These are phyloP conservation scores for Penicillium tannophilum DNA, from an alignment of 495 filamentous ascomycete species.

Conservation along the genomic window DNA sequence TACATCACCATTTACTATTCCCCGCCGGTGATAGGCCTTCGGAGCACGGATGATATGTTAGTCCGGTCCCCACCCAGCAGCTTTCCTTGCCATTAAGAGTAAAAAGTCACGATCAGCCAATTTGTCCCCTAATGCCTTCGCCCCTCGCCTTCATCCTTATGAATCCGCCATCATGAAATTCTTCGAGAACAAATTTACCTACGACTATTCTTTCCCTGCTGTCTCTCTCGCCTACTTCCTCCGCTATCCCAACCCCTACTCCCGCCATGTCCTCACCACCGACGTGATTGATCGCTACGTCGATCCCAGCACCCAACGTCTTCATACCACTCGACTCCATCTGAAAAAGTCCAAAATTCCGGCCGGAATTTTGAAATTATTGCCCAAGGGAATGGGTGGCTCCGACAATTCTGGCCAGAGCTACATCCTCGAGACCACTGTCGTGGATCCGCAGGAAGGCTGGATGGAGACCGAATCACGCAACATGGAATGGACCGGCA, in stretches of 20 bases:
- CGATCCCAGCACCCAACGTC: conserved; percentile 74
- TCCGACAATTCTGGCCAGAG: conserved; percentile 72
- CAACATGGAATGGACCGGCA: conserved; percentile 88
- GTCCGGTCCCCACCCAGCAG: not conserved
- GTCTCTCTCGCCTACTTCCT: conserved; percentile 99
- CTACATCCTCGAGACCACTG: conserved; percentile 89
- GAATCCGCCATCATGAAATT: conserved; percentile 70
- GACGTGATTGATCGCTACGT: conserved; percentile 89
- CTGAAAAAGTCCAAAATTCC: conserved; percentile 93
- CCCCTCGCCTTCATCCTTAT: not conserved
- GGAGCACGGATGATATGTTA: not conserved
- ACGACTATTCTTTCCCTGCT: conserved; percentile 87
- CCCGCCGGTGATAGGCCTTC: not conserved
- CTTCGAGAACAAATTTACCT: conserved; percentile 84
- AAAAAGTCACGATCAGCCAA: conserved; percentile 6
- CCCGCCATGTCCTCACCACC: conserved; percentile 90
- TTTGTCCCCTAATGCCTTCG: conserved; percentile 4
- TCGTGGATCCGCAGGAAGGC: conserved; percentile 86
- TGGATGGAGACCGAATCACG: conserved; percentile 84
- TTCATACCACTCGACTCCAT: conserved; percentile 88
- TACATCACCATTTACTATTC: conserved; percentile 11
- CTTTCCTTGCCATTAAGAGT: conserved; percentile 5
- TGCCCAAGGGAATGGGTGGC: conserved; percentile 75
- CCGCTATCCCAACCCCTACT: conserved; percentile 97
- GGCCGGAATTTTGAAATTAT: conserved; percentile 74